These are phyloP conservation scores for Kwoniella dendrophila DNA, from an alignment of 768 basidiomycete genomes.

Conservation along the genomic window DNA sequence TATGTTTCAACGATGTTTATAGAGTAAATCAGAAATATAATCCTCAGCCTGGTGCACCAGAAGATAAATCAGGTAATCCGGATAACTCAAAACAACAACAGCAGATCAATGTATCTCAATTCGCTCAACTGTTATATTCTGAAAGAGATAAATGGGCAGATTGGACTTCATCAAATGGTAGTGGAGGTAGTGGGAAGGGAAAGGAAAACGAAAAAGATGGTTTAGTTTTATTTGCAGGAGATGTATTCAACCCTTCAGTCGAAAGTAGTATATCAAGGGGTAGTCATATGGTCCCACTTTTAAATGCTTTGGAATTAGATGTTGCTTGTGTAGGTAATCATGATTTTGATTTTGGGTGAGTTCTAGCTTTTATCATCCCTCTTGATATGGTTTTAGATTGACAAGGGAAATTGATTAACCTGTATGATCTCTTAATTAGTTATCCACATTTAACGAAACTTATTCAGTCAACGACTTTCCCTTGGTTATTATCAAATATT, in stretches of 20 bases:
- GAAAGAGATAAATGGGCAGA: conserved; percentile 66
- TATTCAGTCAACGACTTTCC: conserved; percentile 73
- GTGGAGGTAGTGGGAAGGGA: conserved; percentile 8
- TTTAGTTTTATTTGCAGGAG: conserved; percentile 81
- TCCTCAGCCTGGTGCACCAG: conserved; percentile 47
- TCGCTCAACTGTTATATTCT: conserved; percentile 69
- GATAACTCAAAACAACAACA: conserved; percentile 45
- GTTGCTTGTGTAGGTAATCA: conserved; percentile 87
- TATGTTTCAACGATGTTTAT: conserved; percentile 62
- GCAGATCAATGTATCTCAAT: conserved; percentile 85
- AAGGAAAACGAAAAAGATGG: conserved; percentile 67
- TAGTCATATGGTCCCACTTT: conserved; percentile 88
- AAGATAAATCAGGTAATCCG: conserved; percentile 7
- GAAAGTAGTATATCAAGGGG: conserved; percentile 87
- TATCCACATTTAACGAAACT: conserved; percentile 59
- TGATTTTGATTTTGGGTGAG: conserved; percentile 70
- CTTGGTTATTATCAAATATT: conserved; percentile 89
- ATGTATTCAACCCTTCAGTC: conserved; percentile 81
- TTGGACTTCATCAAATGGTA: conserved; percentile 20
- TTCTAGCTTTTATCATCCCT: not conserved
- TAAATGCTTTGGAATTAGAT: conserved; percentile 79
- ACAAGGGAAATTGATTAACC: not conserved
- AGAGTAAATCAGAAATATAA: conserved; percentile 72
- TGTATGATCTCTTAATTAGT: not conserved
- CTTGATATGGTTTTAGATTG: not conserved